Evolutionary conservation across 2,329 filamentous ascomycete species (phyloP), one percentile per base, ranked within the genome.

Genomic region (Onygenales sp.): DNA sequence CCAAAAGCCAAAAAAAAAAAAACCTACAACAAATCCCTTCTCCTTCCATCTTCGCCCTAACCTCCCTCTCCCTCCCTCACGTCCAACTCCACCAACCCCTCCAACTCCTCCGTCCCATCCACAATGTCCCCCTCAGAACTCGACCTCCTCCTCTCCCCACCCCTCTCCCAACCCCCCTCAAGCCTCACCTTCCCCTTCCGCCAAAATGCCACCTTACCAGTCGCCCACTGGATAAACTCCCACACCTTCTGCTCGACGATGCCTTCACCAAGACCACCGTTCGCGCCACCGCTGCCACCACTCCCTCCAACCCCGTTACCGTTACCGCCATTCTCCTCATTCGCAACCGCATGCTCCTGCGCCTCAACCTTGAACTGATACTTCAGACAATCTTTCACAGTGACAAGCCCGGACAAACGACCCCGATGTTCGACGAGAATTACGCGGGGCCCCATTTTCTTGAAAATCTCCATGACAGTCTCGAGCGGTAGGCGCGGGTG

Each of bases 391-490:
- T 98, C 93, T 69, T 98, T 98, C 57, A 96, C 87, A 0, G 93
- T 98, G 0, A 98, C 88, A 0, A 98, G 78, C 0, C 93, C 93
- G 0, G 81, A 82, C 2, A 98, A 78, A 49, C 82, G 82, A 11
- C 93, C 93, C 55, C 88, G 86, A 66, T 95, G 86, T 69, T 98
- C 93, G 41, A 96, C 86, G 3, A 98, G 78, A 49, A 98, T 92
- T 5, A 96, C 90, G 1, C 93, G 82, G 0, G 92, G 93, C 0
- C 93, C 93, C 67, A 98, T 94, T 74, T 97, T 98, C 69, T 92
- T 92, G 76, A 98, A 98, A 9, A 98, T 78, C 66, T 98, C 93
- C 90, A 98, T 96, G 35, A 95, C 92, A 0, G 93, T 98, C 71
- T 98, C 93, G 0, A 98, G 82, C 0, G 92, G 87, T 0, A 97